These are phyloP conservation scores for Plasmodium adleri DNA, from an alignment of 169 alveolate species.

Conservation along the genomic window DNA sequence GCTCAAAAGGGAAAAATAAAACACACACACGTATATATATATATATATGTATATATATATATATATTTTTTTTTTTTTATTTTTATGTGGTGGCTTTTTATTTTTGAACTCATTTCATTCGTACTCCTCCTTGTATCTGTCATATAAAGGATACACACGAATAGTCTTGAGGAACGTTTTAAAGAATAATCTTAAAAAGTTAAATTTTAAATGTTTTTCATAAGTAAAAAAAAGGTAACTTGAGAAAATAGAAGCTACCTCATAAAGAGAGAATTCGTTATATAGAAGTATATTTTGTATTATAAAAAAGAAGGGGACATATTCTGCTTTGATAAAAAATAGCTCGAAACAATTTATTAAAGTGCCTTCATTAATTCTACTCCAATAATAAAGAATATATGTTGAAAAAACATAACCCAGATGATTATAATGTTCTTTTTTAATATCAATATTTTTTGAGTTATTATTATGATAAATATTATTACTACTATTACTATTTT, in stretches of 20 bases:
- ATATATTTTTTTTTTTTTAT: neutral
- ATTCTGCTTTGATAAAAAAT: constrained; percentile 83
- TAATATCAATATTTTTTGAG: constrained; percentile 6
- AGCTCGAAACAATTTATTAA: constrained; percentile 83
- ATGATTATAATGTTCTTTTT: constrained; percentile 63
- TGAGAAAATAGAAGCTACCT: constrained; percentile 70
- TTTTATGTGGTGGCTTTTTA: neutral
- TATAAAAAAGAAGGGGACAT: constrained; percentile 80
- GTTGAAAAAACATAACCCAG: constrained; percentile 82
- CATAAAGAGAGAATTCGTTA: constrained; percentile 77
- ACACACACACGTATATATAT: neutral
- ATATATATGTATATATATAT: neutral
- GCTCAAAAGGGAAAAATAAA: no score
- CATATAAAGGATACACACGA: constrained; percentile 39
- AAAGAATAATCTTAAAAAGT: constrained; percentile 24
- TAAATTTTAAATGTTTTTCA: constrained; percentile 21
- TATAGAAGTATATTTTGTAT: constrained; percentile 82
- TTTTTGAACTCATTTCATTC: neutral
- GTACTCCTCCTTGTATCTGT: constrained; percentile 64
- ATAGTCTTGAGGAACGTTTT: constrained; percentile 3
- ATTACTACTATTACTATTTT: no score
- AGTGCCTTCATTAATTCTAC: constrained; percentile 85
- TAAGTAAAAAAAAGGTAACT: constrained; percentile 68
- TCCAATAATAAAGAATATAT: constrained; percentile 85
- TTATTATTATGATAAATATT: neutral